phyloP scores from a whole-genome alignment of 805 yeast genomes.

The Metahyphopichia silvanorum region DNA sequence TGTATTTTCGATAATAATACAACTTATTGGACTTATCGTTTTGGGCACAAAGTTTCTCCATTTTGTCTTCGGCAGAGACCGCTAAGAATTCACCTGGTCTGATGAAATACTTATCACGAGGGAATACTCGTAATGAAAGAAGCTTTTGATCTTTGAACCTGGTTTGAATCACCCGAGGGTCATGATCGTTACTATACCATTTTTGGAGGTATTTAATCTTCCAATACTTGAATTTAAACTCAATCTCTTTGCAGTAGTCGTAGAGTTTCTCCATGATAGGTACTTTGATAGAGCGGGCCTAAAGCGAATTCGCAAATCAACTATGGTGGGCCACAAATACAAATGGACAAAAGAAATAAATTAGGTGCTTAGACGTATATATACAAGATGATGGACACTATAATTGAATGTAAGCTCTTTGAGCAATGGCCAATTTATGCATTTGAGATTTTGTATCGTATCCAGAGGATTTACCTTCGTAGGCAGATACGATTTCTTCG shows the following conservation, averaged over 20 bases:
- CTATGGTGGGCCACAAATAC: not conserved
- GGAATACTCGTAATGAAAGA: slow-evolving; percentile 36
- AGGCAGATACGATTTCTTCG: slow-evolving; percentile 81
- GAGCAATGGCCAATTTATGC: slow-evolving; percentile 84
- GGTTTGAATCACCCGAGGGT: slow-evolving; percentile 36
- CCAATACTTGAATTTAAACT: slow-evolving; percentile 30
- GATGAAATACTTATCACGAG: slow-evolving; percentile 27
- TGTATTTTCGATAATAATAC: too few relatives aligned
- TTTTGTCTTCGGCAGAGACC: too few relatives aligned
- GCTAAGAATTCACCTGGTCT: slow-evolving; percentile 31
- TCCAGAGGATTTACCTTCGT: slow-evolving; percentile 75
- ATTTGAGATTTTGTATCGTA: slow-evolving; percentile 78
- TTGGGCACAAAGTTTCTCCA: too few relatives aligned
- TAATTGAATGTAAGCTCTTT: slow-evolving; percentile 71
- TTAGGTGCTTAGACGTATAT: slow-evolving; percentile 4
- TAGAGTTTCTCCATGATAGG: not conserved
- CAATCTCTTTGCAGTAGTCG: slow-evolving; percentile 14
- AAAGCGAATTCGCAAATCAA: too few relatives aligned
- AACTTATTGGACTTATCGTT: too few relatives aligned
- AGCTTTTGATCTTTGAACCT: slow-evolving; percentile 30
- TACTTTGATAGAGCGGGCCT: not conserved
- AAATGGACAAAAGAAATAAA: not conserved
- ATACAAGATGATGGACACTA: slow-evolving; percentile 9
- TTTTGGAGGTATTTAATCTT: slow-evolving; percentile 32
- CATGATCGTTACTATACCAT: slow-evolving; percentile 35